Percentiles rank a stretch among this genome's conserved stretches.
These are phyloP conservation scores for Metahyphopichia silvanorum DNA, from an alignment of 805 yeast genomes.

Conservation along the genomic window DNA sequence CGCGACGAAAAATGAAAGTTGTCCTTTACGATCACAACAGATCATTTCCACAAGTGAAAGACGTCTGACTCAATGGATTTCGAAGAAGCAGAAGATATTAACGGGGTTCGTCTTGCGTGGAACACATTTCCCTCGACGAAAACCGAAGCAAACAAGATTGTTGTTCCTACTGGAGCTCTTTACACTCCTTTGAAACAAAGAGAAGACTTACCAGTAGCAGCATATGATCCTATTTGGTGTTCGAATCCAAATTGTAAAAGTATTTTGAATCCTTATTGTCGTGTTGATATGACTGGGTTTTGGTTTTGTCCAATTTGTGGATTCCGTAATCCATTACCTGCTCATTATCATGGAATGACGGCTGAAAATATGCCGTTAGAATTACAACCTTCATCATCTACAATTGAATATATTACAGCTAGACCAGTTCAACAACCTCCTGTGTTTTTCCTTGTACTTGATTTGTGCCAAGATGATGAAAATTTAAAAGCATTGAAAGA, in stretches of 20 bases:
- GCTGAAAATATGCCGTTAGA: constrained; percentile 81
- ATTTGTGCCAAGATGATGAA: constrained; percentile 86
- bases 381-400: constrained; percentile 61
- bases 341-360: constrained; percentile 73
- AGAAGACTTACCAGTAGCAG: constrained; percentile 71
- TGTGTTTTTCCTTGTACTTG: constrained; percentile 79
- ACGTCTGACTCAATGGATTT: too few species aligned
- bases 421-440: constrained; percentile 86
- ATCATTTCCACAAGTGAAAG: too few species aligned
- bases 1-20: too few species aligned
- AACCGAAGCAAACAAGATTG: constrained; percentile 84
- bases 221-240: constrained; percentile 84
- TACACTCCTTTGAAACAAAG: constrained; percentile 90
- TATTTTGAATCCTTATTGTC: constrained; percentile 83
- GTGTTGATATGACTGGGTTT: constrained; percentile 69
- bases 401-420: constrained; percentile 81
- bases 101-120: constrained; percentile 49
- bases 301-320: constrained; percentile 89
- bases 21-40: too few species aligned
- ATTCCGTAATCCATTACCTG: constrained; percentile 75
- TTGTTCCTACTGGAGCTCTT: constrained; percentile 90
- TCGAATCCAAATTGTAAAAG: constrained; percentile 75
- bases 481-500: constrained; percentile 82
- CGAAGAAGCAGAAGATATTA: constrained; percentile 43
- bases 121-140: constrained; percentile 83